Evolutionary conservation across 2,329 filamentous ascomycete species (phyloP), one percentile per base, ranked within the genome.

Genomic region (Beauveria varroae): DNA sequence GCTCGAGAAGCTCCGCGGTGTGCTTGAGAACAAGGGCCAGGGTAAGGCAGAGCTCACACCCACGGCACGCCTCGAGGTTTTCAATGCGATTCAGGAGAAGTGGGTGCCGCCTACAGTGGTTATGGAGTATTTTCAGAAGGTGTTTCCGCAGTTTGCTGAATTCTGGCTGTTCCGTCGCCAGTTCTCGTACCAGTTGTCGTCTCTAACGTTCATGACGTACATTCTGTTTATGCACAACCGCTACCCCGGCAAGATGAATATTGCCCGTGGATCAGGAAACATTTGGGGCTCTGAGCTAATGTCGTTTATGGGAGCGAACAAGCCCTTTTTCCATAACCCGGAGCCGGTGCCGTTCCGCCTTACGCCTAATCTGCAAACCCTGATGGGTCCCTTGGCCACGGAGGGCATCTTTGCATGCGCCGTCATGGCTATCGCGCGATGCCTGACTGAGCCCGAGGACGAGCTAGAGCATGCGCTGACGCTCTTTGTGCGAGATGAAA

Each of bases 121-220:
- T 24, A 82, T 96, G 59, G 86, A 96, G 66, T 97, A 93, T 78
- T 97, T 97, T 84, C 90, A 93, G 71, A 81, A 83, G 66, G 90
- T 87, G 5, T 98, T 95, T 76, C 89, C 92, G 34, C 88, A 90
- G 65, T 99, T 91, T 74, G 86, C 90, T 51, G 93, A 97, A 69
- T 97, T 98, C 80, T 99, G 93, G 92, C 84, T 99, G 62, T 99
- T 99, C 90, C 90, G 95, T 63, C 88, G 93, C 63, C 93, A 96
- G 66, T 96, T 99, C 77, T 90, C 91, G 24, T 97, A 98, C 79
- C 95, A 99, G 76, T 87, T 96, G 64, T 93, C 95, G 22, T 86
- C 93, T 1, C 83, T 98, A 65, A 96, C 95, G 1, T 99, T 99
- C 78, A 96, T 99, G 89, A 98, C 95, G 4, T 99, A 98, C 72